These are phyloP conservation scores for Umbelopsis vinacea DNA, from an alignment of 192 early-diverging fungal genomes.

Conservation along the genomic window DNA sequence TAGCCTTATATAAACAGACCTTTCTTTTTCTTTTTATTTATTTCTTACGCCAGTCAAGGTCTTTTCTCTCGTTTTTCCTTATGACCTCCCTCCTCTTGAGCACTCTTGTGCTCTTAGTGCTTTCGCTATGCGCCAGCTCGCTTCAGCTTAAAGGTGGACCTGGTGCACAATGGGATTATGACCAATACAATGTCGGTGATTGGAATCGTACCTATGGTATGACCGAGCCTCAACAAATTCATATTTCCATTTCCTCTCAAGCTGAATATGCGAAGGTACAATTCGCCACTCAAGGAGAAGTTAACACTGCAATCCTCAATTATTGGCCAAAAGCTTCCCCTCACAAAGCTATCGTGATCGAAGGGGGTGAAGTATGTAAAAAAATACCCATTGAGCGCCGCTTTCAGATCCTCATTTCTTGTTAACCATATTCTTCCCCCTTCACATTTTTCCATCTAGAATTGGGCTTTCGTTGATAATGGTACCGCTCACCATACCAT, in stretches of 20 bases:
- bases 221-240: slow-evolving; percentile 38
- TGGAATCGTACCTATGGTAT: slow-evolving; percentile 40
- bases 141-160: slow-evolving; percentile 10
- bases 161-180: slow-evolving; percentile 22
- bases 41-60: background rate
- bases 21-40: background rate
- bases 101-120: background rate
- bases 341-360: background rate
- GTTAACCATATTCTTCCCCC: no score
- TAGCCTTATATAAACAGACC: no score
- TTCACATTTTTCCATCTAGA: slow-evolving; percentile 26
- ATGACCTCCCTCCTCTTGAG: background rate
- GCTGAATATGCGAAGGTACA: slow-evolving; percentile 35
- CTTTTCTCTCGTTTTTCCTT: background rate
- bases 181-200: slow-evolving; percentile 26
- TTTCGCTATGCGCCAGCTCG: background rate
- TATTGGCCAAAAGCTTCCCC: slow-evolving; percentile 29
- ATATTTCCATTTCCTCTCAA: slow-evolving; percentile 31
- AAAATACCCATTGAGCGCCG: no score
- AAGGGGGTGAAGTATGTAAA: slow-evolving; percentile 2
- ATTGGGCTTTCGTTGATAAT: slow-evolving; percentile 38
- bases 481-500: slow-evolving; percentile 26
- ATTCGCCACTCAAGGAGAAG: slow-evolving; percentile 29
- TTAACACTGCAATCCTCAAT: slow-evolving; percentile 19
- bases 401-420: no score